Conservation (phyloP, 129 eudicot genomes). For the Heracleum sosnowskyi region DNA sequence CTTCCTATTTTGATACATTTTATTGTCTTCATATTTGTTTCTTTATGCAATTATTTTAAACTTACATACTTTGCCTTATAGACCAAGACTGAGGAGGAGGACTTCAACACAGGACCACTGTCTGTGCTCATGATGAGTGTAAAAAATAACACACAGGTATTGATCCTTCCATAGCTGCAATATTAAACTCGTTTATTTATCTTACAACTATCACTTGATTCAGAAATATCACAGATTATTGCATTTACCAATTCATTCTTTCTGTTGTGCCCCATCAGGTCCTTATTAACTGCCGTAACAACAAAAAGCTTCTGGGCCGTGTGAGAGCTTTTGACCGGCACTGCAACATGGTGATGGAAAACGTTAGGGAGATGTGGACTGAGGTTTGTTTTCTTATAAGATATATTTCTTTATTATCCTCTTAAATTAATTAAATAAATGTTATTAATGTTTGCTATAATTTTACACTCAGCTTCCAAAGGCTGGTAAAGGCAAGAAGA, state of each 20-base stretch:
- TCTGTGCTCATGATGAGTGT: constrained; percentile 93
- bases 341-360: constrained; percentile 67
- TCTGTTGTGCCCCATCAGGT: constrained; percentile 31
- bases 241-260: neutral
- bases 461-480: constrained; percentile 53
- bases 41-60: neutral
- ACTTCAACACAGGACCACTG: constrained; percentile 87
- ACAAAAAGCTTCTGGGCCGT: constrained; percentile 80
- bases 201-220: neutral
- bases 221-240: neutral
- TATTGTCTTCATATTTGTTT: neutral
- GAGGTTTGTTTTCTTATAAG: constrained; percentile 36
- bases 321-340: constrained; percentile 81
- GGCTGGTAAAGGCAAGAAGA: constrained; percentile 95
- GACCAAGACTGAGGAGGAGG: constrained; percentile 74
- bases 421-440: neutral
- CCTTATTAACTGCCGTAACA: constrained; percentile 79
- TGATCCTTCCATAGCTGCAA: neutral
- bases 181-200: neutral
- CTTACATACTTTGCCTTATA: neutral
- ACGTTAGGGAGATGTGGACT: constrained; percentile 16
- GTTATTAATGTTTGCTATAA: neutral
- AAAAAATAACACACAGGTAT: constrained; percentile 81
- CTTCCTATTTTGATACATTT: neutral
- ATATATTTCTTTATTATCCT: neutral